A percentile compares a stretch with the other conserved stretches of the same genome.
Conservation (phyloP, 2,329 filamentous ascomycete genomes). For the Sporothrix globosa region DNA sequence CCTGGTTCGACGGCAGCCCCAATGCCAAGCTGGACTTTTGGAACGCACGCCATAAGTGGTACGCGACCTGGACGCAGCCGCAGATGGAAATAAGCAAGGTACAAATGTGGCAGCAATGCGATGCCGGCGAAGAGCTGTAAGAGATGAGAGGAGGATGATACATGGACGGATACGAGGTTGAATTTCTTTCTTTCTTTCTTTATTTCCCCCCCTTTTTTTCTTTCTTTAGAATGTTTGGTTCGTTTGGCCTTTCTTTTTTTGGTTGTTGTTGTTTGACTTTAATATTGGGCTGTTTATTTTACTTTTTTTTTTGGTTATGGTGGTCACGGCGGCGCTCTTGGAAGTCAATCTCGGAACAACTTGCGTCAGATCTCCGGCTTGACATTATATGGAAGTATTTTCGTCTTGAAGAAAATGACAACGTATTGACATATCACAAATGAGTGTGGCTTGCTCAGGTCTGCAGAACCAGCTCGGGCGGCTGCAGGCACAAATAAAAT, state of each 20-base stretch:
- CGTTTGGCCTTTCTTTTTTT: not conserved
- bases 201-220: too few species aligned
- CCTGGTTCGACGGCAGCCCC: conserved; percentile 71
- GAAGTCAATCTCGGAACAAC: not conserved
- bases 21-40: conserved; percentile 78
- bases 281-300: not conserved
- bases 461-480: not conserved
- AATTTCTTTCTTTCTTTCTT: not conserved
- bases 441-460: conserved; percentile 3
- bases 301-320: not conserved
- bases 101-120: conserved; percentile 70
- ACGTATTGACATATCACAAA: not conserved
- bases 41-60: conserved; percentile 66
- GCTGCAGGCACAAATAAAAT: not conserved
- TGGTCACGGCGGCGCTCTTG: not conserved
- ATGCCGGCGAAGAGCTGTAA: conserved; percentile 60
- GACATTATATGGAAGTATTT: not conserved
- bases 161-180: not conserved
- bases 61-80: conserved; percentile 70
- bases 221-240: not conserved
- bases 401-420: not conserved
- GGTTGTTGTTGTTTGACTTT: not conserved
- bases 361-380: not conserved
- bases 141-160: not conserved
- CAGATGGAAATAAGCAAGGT: conserved; percentile 72